Evolutionary conservation across 1,284 basidiomycete species (phyloP).

Genomic region (Hymenochaete sp.): DNA sequence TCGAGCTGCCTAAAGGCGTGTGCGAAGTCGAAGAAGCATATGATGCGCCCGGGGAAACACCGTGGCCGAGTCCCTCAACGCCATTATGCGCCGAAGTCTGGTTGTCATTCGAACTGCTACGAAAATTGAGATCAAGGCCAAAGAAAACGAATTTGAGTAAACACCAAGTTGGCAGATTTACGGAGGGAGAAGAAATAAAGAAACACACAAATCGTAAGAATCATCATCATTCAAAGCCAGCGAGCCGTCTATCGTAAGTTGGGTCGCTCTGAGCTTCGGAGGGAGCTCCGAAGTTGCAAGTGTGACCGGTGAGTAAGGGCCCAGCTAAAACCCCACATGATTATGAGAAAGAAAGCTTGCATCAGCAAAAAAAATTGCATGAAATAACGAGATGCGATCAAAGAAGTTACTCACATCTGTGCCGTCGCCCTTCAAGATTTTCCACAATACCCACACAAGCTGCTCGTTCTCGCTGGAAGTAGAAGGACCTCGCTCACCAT

Average conservation of each 20-base stretch:
- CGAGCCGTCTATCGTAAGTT: constrained; percentile 56
- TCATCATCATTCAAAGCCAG: constrained; percentile 37
- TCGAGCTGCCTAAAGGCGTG: constrained; percentile 6
- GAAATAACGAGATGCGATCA: constrained; percentile 3
- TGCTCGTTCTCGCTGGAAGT: constrained; percentile 59
- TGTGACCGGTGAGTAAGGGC: constrained; percentile 63
- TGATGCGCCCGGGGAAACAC: too few species aligned
- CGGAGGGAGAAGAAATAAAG: too few species aligned
- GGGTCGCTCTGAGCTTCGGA: constrained; percentile 57
- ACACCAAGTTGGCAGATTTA: neutral
- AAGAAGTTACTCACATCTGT: constrained; percentile 48
- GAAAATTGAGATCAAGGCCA: neutral
- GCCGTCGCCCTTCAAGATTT: constrained; percentile 70
- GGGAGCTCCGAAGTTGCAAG: constrained; percentile 61
- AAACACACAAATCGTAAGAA: constrained; percentile 26
- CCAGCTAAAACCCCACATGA: constrained; percentile 41
- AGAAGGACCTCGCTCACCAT: constrained; percentile 42
- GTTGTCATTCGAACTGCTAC: constrained; percentile 1
- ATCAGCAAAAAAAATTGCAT: constrained; percentile 7
- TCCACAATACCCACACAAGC: constrained; percentile 75
- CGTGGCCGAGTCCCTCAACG: constrained; percentile 5
- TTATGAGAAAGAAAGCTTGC: neutral
- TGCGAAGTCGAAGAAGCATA: constrained; percentile 3
- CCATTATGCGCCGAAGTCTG: constrained; percentile 3
- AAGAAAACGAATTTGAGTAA: neutral